Evolutionary conservation across 805 yeast species (phyloP).

Genomic region (Cyberlindnera galapagoensis): DNA sequence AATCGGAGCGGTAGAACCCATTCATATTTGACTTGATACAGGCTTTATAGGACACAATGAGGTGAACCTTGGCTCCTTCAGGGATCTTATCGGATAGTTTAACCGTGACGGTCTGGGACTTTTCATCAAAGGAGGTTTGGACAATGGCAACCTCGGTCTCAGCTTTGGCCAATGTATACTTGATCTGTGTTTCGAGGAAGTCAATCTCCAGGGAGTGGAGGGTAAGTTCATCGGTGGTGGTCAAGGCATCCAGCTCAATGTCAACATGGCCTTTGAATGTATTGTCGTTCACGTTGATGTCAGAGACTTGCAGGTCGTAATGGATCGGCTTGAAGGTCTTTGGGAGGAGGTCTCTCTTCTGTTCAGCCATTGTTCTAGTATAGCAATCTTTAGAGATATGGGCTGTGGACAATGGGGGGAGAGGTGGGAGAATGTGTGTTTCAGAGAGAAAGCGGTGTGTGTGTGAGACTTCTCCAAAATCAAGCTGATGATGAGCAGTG

Average conservation of each 20-base stretch:
- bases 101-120: conserved; percentile 57
- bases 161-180: conserved; percentile 30
- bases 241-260: conserved; percentile 48
- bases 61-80: conserved; percentile 29
- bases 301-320: conserved; percentile 54
- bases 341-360: conserved; percentile 44
- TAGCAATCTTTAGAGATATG: too few relatives aligned
- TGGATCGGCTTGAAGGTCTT: conserved; percentile 61
- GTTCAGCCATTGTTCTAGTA: conserved; percentile 7
- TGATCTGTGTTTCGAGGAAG: conserved; percentile 37
- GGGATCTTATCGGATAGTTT: conserved; percentile 40
- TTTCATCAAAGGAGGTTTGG: conserved; percentile 38
- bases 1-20: conserved; percentile 71
- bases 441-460: too few relatives aligned
- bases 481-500: too few relatives aligned
- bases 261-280: conserved; percentile 49
- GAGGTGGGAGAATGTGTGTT: too few relatives aligned
- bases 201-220: conserved; percentile 61
- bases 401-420: too few relatives aligned
- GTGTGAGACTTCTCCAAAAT: too few relatives aligned
- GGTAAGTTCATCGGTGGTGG: conserved; percentile 37
- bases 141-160: conserved; percentile 16
- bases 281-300: conserved; percentile 53
- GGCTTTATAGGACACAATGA: conserved; percentile 50
- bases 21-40: conserved; percentile 67